A percentile compares a stretch with the other conserved stretches of the same genome.
Evolutionary conservation across 2,329 filamentous ascomycete genomes (phyloP).

Genomic region (Ophiostoma sp.): DNA sequence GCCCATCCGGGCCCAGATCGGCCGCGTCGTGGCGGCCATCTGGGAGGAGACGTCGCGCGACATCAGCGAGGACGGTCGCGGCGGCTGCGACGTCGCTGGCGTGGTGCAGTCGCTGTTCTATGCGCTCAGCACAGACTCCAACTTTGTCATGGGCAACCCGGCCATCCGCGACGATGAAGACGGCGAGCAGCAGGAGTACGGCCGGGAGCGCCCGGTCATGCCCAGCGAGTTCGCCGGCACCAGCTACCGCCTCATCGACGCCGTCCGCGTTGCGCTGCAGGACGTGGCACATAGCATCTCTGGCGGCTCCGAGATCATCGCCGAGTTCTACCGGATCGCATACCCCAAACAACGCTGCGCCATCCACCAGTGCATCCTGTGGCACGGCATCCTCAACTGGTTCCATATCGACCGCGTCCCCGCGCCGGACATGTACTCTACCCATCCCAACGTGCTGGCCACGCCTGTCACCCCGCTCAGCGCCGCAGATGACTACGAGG

Average conservation of each 20-base stretch:
- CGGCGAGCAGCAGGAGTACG: not conserved
- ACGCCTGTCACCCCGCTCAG: no score
- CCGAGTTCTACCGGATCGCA: not conserved
- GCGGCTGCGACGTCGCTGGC: not conserved
- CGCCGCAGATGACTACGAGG: no score
- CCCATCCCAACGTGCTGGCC: no score
- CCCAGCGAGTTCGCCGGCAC: not conserved
- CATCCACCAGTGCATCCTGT: not conserved
- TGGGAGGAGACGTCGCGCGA: constrained; percentile 13
- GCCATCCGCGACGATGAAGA: not conserved
- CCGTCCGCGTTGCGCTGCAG: not conserved
- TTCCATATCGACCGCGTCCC: not conserved
- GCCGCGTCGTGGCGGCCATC: not conserved
- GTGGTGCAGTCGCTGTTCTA: constrained; percentile 7
- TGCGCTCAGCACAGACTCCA: not conserved
- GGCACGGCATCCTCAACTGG: constrained; percentile 10
- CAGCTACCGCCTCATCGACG: constrained; percentile 7
- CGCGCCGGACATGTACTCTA: not conserved
- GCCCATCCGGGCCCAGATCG: not conserved
- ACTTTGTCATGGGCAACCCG: constrained; percentile 5
- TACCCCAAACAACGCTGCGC: not conserved
- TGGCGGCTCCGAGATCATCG: not conserved
- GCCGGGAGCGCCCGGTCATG: not conserved
- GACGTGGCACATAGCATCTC: not conserved
- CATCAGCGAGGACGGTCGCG: not conserved